Conservation (phyloP, 2,329 filamentous ascomycete genomes). For the Colletotrichum karsti region DNA sequence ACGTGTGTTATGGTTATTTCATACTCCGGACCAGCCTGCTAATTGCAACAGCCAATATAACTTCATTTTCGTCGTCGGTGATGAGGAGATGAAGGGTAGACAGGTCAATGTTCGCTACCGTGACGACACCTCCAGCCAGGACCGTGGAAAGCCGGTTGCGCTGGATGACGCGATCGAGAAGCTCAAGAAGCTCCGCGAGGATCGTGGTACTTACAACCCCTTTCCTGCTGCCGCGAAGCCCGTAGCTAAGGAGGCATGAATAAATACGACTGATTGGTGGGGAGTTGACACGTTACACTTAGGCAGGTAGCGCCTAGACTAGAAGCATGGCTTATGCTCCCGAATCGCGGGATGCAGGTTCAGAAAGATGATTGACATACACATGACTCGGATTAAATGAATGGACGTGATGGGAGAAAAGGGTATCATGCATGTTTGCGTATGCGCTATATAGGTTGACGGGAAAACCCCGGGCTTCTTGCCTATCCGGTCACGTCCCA, state of each 20-base stretch:
- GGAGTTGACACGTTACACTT: not conserved
- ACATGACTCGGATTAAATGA: not conserved
- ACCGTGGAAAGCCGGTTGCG: slow-evolving; percentile 66
- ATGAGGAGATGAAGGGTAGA: slow-evolving; percentile 66
- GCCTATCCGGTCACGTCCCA: not conserved
- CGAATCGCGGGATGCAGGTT: not conserved
- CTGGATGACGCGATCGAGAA: slow-evolving; percentile 66
- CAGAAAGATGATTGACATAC: not conserved
- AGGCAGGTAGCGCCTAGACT: not conserved
- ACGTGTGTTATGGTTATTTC: slow-evolving; percentile 49
- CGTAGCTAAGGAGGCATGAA: slow-evolving; percentile 30
- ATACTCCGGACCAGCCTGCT: slow-evolving; percentile 25
- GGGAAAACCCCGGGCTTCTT: not conserved
- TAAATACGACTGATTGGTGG: slow-evolving; percentile 6
- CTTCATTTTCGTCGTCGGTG: slow-evolving; percentile 61
- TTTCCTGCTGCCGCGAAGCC: slow-evolving; percentile 37
- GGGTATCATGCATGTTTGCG: slow-evolving; percentile 24
- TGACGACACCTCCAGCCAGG: slow-evolving; percentile 69
- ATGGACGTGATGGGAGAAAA: not conserved
- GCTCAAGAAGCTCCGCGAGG: slow-evolving; percentile 59
- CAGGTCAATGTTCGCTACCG: slow-evolving; percentile 72
- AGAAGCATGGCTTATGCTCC: not conserved
- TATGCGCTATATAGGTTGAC: not conserved
- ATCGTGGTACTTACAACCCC: slow-evolving; percentile 49
- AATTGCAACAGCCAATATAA: slow-evolving; percentile 28